phyloP scores from a whole-genome alignment of 495 filamentous ascomycete genomes.

The Collariella sp. region DNA sequence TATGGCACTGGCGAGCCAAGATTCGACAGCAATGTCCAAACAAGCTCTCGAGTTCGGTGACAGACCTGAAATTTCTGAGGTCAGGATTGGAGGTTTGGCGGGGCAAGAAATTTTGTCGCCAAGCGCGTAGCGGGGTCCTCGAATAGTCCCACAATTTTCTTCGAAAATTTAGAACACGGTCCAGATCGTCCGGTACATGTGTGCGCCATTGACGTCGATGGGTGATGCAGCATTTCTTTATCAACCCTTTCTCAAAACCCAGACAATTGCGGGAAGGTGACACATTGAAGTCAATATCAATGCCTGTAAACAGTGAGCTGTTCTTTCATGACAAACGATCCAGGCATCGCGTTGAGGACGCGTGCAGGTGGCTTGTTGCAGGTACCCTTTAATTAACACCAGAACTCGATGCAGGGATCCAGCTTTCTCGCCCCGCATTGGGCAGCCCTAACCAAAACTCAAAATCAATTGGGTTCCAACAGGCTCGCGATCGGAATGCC shows the following conservation, averaged over 20 bases:
- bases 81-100: not conserved
- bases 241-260: too few relatives aligned
- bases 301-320: too few relatives aligned
- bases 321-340: too few relatives aligned
- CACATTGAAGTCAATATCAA: too few relatives aligned
- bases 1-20: not conserved
- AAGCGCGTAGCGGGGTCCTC: not conserved
- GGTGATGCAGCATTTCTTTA: too few relatives aligned
- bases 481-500: not conserved
- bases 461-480: not conserved
- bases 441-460: not conserved
- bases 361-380: not conserved
- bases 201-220: too few relatives aligned
- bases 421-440: not conserved
- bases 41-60: not conserved
- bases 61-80: not conserved
- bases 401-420: not conserved
- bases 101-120: constrained; percentile 2
- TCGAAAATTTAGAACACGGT: too few relatives aligned
- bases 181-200: too few relatives aligned
- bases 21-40: not conserved
- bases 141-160: not conserved
- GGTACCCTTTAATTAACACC: not conserved
- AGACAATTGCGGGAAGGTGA: too few relatives aligned
- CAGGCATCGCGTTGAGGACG: too few relatives aligned